Evolutionary conservation across 495 filamentous ascomycete species (phyloP).

Genomic region (Penicillium canescens): DNA sequence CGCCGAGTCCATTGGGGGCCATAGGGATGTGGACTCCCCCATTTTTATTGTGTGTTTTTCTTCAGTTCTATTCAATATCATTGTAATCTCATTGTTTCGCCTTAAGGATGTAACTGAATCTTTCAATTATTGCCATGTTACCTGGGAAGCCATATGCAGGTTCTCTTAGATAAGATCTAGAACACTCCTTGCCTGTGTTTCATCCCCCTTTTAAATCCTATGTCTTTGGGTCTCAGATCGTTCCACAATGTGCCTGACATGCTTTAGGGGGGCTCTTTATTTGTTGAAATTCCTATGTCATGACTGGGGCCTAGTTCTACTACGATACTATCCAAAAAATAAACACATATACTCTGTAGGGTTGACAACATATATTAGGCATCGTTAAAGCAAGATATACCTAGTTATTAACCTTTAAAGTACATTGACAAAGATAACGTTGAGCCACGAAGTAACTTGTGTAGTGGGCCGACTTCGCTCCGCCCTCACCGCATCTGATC

Average conservation of each 20-base stretch:
- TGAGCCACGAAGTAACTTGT: no score
- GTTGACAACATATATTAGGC: background rate
- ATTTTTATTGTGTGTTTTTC: background rate
- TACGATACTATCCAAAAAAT: background rate
- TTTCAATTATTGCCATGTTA: background rate
- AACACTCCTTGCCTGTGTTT: conserved; percentile 1
- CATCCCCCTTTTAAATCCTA: background rate
- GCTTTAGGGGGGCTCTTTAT: background rate
- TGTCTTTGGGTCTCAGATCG: background rate
- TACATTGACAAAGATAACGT: no score
- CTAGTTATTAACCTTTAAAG: no score
- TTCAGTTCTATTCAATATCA: background rate
- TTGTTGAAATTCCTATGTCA: background rate
- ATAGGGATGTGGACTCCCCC: no score
- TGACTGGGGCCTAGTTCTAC: no score
- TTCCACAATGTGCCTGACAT: background rate
- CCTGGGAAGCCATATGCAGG: background rate
- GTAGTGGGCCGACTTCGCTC: no score
- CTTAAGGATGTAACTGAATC: no score
- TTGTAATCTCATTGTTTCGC: background rate
- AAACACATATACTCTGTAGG: background rate
- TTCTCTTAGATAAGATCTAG: background rate
- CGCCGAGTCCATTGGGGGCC: background rate
- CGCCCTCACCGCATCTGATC: no score
- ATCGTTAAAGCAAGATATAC: no score